A percentile compares a stretch with the other conserved stretches of the same genome.
Evolutionary conservation across 1,139 yeast species (phyloP).

Genomic region (Yamadazyma sp.): DNA sequence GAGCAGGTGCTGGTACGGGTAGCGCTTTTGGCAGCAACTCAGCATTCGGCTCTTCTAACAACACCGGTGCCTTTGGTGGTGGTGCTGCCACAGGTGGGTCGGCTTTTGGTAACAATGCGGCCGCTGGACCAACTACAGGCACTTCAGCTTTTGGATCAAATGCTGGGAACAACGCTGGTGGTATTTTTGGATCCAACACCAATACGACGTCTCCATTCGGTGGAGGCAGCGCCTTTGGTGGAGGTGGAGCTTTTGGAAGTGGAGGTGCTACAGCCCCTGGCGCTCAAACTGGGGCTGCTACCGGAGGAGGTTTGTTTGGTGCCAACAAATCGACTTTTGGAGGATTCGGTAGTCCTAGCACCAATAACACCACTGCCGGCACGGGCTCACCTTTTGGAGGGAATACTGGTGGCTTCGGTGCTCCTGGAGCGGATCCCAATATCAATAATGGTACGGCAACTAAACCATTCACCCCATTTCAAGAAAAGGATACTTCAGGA

Average conservation of each 20-base stretch:
- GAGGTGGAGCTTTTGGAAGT: conserved; percentile 18
- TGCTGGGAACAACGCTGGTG: conserved; percentile 10
- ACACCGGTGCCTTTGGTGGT: conserved; percentile 4
- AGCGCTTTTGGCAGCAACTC: conserved; percentile 6
- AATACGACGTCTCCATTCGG: conserved; percentile 14
- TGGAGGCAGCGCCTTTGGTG: conserved; percentile 21
- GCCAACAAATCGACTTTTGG: conserved; percentile 21
- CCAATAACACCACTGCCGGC: conserved; percentile 1
- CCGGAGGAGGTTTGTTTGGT: conserved; percentile 28
- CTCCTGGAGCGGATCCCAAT: conserved; percentile 29
- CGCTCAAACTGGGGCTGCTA: no score
- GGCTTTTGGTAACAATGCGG: background rate
- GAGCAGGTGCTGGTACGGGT: background rate
- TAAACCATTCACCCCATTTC: conserved; percentile 62
- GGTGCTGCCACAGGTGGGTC: background rate
- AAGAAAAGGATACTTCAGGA: conserved; percentile 69
- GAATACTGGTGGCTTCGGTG: conserved; percentile 24
- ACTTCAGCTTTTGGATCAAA: conserved; percentile 39
- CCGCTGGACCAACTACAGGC: conserved; percentile 4
- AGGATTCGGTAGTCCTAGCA: conserved; percentile 25
- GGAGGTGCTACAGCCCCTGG: conserved; percentile 13
- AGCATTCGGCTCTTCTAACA: conserved; percentile 22
- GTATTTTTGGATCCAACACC: conserved; percentile 23
- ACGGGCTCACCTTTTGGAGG: conserved; percentile 25
- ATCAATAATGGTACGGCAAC: conserved; percentile 69